Percentiles rank a stretch among this genome's conserved stretches.
These are phyloP conservation scores for Agaricus sinodeliciosus DNA, from an alignment of 768 basidiomycete species.

Conservation along the genomic window DNA sequence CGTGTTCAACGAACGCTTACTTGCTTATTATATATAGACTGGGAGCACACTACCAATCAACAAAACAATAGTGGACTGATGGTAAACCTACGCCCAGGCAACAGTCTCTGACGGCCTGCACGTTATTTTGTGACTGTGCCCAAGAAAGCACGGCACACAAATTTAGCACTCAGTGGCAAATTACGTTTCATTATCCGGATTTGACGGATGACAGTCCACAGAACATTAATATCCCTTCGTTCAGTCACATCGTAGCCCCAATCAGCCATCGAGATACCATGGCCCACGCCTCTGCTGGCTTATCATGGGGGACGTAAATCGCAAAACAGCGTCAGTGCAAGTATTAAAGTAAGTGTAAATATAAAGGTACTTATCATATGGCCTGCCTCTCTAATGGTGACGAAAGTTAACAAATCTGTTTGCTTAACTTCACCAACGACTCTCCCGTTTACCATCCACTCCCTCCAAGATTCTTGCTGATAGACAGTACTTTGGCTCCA, in stretches of 20 bases:
- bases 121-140: too few relatives aligned
- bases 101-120: too few relatives aligned
- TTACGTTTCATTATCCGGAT: background rate
- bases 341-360: background rate
- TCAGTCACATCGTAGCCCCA: constrained; percentile 27
- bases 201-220: constrained; percentile 7
- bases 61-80: too few relatives aligned
- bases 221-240: background rate
- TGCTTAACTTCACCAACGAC: constrained; percentile 51
- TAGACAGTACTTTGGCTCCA: constrained; percentile 63
- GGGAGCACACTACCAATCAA: too few relatives aligned
- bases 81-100: too few relatives aligned
- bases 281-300: constrained; percentile 53
- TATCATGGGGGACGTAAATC: constrained; percentile 60
- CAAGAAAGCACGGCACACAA: background rate
- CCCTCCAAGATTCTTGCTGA: constrained; percentile 25
- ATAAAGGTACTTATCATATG: constrained; percentile 45
- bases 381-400: constrained; percentile 36
- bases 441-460: constrained; percentile 51
- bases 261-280: constrained; percentile 65
- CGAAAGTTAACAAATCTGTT: constrained; percentile 35
- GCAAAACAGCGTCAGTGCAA: constrained; percentile 15
- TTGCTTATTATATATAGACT: too few relatives aligned
- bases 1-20: too few relatives aligned
- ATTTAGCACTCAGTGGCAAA: background rate